Conservation (phyloP, 495 filamentous ascomycete species). For the Aspergillus baeticus region DNA sequence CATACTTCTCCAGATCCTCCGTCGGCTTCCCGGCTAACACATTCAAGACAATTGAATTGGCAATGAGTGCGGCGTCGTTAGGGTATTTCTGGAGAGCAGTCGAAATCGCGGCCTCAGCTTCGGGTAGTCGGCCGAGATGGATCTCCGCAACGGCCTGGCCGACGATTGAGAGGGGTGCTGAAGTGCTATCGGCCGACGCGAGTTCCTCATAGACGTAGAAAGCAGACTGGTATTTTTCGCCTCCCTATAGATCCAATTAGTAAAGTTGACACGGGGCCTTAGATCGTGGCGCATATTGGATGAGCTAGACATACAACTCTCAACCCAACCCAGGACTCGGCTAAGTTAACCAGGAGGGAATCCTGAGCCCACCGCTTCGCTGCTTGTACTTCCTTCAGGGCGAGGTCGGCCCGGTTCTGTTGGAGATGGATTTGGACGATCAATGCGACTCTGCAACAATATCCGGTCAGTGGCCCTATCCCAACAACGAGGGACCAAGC, state of each 20-base stretch:
- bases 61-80: slow-evolving; percentile 68
- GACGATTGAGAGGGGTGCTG: slow-evolving; percentile 63
- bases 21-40: slow-evolving; percentile 70
- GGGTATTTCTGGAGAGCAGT: slow-evolving; percentile 75
- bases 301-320: slow-evolving; percentile 62
- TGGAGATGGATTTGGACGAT: slow-evolving; percentile 88
- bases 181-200: slow-evolving; percentile 74
- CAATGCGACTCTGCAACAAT: slow-evolving; percentile 56
- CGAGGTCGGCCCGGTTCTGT: slow-evolving; percentile 87
- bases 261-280: not conserved
- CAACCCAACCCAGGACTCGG: slow-evolving; percentile 92
- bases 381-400: slow-evolving; percentile 82
- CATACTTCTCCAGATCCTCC: slow-evolving; percentile 59
- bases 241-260: slow-evolving; percentile 57
- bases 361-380: slow-evolving; percentile 96
- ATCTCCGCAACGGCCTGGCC: slow-evolving; percentile 90
- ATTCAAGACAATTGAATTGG: slow-evolving; percentile 77
- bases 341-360: slow-evolving; percentile 87
- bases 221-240: slow-evolving; percentile 92
- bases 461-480: slow-evolving; percentile 7
- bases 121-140: slow-evolving; percentile 83
- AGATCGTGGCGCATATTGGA: not conserved
- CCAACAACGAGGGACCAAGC: not conserved
- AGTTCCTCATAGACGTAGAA: slow-evolving; percentile 99
- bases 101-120: slow-evolving; percentile 83